Evolutionary conservation across 2,329 filamentous ascomycete genomes (phyloP).

Genomic region (Colletotrichum sp.): DNA sequence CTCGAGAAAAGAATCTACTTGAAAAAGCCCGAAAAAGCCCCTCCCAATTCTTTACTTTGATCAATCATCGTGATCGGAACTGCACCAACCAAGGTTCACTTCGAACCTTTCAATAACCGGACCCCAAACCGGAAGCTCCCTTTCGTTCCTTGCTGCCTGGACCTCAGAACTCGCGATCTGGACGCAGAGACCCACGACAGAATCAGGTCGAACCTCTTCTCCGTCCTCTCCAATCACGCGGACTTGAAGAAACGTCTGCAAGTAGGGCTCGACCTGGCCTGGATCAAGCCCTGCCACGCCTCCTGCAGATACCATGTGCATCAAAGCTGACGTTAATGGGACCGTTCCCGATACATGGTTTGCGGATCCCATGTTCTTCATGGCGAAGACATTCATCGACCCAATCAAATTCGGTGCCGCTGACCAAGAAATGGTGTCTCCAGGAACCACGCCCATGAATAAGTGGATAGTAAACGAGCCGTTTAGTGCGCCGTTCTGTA

Average conservation of each 20-base stretch:
- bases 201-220: conserved; percentile 25
- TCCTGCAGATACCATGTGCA: conserved; percentile 43
- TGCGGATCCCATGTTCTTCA: conserved; percentile 35
- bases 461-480: conserved; percentile 69
- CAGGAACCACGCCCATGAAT: conserved; percentile 64
- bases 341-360: conserved; percentile 52
- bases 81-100: neutral
- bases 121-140: conserved; percentile 44
- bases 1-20: neutral
- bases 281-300: conserved; percentile 42
- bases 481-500: conserved; percentile 63
- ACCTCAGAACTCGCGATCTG: conserved; percentile 43
- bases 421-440: conserved; percentile 54
- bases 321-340: conserved; percentile 55
- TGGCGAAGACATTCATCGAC: conserved; percentile 62
- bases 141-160: conserved; percentile 32
- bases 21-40: neutral
- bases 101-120: conserved; percentile 23
- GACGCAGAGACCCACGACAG: conserved; percentile 39
- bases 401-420: conserved; percentile 63
- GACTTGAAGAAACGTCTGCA: conserved; percentile 41
- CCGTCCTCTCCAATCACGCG: conserved; percentile 35
- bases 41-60: neutral
- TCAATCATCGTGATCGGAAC: neutral
- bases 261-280: conserved; percentile 42